Base-by-base conservation (phyloP, 169 alveolate species). In the Plasmodium sp. region DNA sequence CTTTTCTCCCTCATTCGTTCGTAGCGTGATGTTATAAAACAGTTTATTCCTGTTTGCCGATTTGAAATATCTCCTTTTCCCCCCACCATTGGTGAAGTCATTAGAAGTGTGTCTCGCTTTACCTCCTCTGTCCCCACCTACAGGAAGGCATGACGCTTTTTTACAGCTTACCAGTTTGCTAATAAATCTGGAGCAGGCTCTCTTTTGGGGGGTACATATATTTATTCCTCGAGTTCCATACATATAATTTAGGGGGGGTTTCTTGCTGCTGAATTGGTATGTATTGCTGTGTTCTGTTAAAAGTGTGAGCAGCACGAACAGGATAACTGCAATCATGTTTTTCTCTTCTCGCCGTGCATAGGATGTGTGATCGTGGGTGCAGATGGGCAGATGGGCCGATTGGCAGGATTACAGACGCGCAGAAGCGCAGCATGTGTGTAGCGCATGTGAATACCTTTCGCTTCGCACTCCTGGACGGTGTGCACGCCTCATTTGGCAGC, bases 1-100 rank as follows among this genome's bases (percentile, higher is more conserved):
- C 91, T 94, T 96, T 22, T 96, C 97, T 10, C 98, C 98, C n/a
- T 92, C 95, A 81, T 92, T 92, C 34, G 95, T 92, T 81, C 95
- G 82, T 31, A 92, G 73, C 5, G 95, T 92, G 75, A 92, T 92
- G 67, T 67, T 92, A 71, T 92, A 92, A 82, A 92, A 92, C n/a
- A 92, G 62, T 71, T 92, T 92, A 31, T 81, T 83, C 22, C 54
- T n/a, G 36, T 67, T 72, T 7, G 81, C 22, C 9, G 95, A 81
- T 27, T n/a, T 48, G 72, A 80, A 80, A 62, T 36, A 36, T 41
- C 79, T 80, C 85, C 82, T 81, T 62, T 72, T 86, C 14, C 16
- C 36, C 79, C 56, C 62, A 34, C 39, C 43, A 36, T 51, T 56
- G 27, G 22, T 51, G n/a, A 51, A 51, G 62, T 14, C 0, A 51